phyloP scores from a whole-genome alignment of 192 early-diverging fungal genomes.

The Coemansia interrupta region DNA sequence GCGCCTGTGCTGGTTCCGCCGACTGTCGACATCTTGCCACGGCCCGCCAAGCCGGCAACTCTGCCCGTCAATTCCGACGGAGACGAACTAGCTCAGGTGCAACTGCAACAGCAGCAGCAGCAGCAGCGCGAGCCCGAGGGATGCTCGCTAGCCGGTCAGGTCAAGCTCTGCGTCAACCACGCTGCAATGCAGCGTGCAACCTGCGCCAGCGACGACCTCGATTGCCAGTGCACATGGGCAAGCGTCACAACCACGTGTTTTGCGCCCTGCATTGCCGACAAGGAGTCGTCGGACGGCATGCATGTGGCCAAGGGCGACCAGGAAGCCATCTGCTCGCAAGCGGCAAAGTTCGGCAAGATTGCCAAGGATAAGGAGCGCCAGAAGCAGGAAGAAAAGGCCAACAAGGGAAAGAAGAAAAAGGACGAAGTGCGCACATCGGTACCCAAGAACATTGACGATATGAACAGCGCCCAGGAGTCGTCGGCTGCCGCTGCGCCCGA shows the following conservation, averaged over 20 bases:
- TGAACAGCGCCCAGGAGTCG: conserved; percentile 23
- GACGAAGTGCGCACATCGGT: conserved; percentile 6
- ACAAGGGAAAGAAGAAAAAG: conserved; percentile 25
- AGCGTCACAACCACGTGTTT: conserved; percentile 34
- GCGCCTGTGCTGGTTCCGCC: conserved; percentile 11
- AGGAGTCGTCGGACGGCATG: conserved; percentile 37
- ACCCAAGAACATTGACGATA: conserved; percentile 36
- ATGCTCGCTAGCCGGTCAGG: conserved; percentile 42
- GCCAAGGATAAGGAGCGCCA: conserved; percentile 50
- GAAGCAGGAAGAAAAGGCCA: conserved; percentile 28
- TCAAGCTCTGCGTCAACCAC: conserved; percentile 48
- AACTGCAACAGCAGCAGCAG: conserved; percentile 3
- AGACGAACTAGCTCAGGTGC: conserved; percentile 3
- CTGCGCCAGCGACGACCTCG: conserved; percentile 41
- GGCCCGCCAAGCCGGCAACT: not conserved
- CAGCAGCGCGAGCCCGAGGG: conserved; percentile 5
- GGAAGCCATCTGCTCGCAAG: conserved; percentile 38
- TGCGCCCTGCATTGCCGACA: conserved; percentile 41
- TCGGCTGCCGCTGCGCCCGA: not conserved
- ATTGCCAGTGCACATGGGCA: conserved; percentile 52
- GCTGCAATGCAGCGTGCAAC: conserved; percentile 40
- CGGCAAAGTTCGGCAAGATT: conserved; percentile 45
- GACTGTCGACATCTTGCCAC: not conserved
- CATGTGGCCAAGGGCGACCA: conserved; percentile 39
- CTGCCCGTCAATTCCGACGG: not conserved